These are phyloP conservation scores for Graphiopsis chlorocephala DNA, from an alignment of 2,329 filamentous ascomycete genomes.

Conservation along the genomic window DNA sequence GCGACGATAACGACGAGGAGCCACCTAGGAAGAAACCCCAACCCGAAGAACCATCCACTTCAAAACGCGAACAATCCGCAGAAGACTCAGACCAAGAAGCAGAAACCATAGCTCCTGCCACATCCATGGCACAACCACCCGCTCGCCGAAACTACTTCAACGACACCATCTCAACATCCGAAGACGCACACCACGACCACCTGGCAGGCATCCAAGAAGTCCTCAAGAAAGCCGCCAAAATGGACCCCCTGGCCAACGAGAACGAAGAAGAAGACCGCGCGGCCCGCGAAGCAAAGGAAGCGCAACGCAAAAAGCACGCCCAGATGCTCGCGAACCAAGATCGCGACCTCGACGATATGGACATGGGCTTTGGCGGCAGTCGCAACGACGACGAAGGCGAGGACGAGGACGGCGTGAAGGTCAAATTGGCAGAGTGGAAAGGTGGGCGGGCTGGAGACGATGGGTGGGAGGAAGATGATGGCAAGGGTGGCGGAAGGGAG, in stretches of 20 bases:
- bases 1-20: constrained; percentile 33
- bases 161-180: constrained; percentile 21
- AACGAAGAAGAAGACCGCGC: constrained; percentile 46
- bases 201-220: constrained; percentile 33
- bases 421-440: constrained; percentile 67
- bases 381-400: constrained; percentile 84
- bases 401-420: constrained; percentile 47
- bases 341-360: constrained; percentile 85
- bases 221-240: constrained; percentile 68
- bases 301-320: constrained; percentile 59
- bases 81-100: not conserved
- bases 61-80: not conserved
- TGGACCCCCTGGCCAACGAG: constrained; percentile 46
- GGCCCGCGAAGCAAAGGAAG: constrained; percentile 34
- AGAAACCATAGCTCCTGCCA: not conserved
- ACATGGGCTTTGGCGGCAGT: constrained; percentile 89
- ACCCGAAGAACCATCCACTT: not conserved
- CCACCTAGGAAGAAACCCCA: not conserved
- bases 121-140: constrained; percentile 9
- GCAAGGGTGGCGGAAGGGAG: constrained; percentile 58
- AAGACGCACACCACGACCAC: constrained; percentile 23
- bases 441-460: constrained; percentile 42
- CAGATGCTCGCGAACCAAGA: constrained; percentile 70
- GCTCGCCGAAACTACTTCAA: constrained; percentile 38
- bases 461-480: constrained; percentile 26